Evolutionary conservation across 164 flowering plant species (phyloP).

Genomic region (Vitis rotundifolia): DNA sequence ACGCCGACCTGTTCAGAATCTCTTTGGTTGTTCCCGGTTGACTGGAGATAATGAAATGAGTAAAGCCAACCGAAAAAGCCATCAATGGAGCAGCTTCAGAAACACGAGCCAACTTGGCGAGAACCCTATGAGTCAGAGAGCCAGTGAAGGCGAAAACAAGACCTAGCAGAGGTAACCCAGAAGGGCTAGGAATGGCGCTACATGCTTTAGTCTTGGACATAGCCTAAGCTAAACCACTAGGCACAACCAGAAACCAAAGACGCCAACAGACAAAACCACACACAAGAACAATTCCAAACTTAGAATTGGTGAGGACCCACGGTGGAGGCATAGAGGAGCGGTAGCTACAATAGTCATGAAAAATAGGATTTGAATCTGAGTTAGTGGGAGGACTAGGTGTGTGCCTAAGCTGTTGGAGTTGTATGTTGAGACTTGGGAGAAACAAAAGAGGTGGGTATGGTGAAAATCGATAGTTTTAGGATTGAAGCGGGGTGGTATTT

Average conservation of each 20-base stretch:
- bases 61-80: conserved; percentile 58
- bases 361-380: too few relatives aligned
- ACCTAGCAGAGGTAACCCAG: conserved; percentile 68
- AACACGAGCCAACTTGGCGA: conserved; percentile 24
- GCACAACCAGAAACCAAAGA: conserved; percentile 43
- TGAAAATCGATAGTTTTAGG: too few relatives aligned
- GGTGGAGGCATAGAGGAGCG: too few relatives aligned
- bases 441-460: too few relatives aligned
- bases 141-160: conserved; percentile 39
- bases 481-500: too few relatives aligned
- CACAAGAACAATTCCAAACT: conserved; percentile 23
- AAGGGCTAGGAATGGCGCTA: conserved; percentile 56
- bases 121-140: conserved; percentile 35
- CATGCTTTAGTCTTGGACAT: conserved; percentile 23
- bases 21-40: conserved; percentile 49
- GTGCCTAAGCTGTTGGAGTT: too few relatives aligned
- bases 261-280: conserved; percentile 22
- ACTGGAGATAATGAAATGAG: conserved; percentile 49
- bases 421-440: too few relatives aligned
- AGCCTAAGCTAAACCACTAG: conserved; percentile 83
- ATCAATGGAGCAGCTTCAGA: conserved; percentile 29
- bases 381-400: too few relatives aligned
- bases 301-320: background rate
- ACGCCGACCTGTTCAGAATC: conserved; percentile 45
- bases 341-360: too few relatives aligned